These are phyloP conservation scores for Ophiognomonia clavigignenti-juglandacearum DNA, from an alignment of 2,329 filamentous ascomycete species.

Conservation along the genomic window DNA sequence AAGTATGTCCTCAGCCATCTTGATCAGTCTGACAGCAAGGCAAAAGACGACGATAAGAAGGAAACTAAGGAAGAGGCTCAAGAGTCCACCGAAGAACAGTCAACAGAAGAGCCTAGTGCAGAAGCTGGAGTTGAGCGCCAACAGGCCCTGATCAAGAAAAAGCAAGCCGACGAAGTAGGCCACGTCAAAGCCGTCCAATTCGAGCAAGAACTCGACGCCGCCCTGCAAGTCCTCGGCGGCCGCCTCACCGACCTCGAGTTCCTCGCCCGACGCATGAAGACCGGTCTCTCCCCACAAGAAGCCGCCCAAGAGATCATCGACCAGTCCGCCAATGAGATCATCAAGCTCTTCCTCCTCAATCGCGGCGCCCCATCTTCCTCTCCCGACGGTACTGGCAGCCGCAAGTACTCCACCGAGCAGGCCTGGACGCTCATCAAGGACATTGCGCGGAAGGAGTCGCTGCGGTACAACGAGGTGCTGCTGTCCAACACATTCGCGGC, in stretches of 20 bases:
- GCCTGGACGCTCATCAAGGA: constrained; percentile 84
- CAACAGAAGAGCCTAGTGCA: not conserved
- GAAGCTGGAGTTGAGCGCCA: constrained; percentile 23
- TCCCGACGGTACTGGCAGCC: constrained; percentile 35
- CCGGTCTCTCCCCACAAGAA: constrained; percentile 74
- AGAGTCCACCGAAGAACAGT: not conserved
- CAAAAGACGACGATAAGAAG: constrained; percentile 15
- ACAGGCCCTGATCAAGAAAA: constrained; percentile 20
- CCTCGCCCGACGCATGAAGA: constrained; percentile 81
- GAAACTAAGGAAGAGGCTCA: not conserved
- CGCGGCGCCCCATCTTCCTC: constrained; percentile 12
- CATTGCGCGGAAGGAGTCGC: constrained; percentile 60
- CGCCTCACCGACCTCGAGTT: constrained; percentile 95
- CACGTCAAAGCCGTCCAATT: constrained; percentile 32
- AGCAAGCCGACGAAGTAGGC: constrained; percentile 19
- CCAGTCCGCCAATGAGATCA: constrained; percentile 81
- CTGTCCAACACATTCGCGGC: constrained; percentile 70
- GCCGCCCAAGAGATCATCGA: constrained; percentile 86
- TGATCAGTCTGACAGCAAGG: constrained; percentile 39
- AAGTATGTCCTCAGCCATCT: constrained; percentile 85
- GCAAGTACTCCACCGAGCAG: constrained; percentile 76
- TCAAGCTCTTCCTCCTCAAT: constrained; percentile 81
- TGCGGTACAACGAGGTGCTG: constrained; percentile 83
- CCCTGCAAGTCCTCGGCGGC: constrained; percentile 78
- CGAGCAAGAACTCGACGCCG: constrained; percentile 65